Percentiles rank a stretch among this genome's conserved stretches.
Conservation (phyloP, 257 asterid species). For the Plantago elongata region DNA sequence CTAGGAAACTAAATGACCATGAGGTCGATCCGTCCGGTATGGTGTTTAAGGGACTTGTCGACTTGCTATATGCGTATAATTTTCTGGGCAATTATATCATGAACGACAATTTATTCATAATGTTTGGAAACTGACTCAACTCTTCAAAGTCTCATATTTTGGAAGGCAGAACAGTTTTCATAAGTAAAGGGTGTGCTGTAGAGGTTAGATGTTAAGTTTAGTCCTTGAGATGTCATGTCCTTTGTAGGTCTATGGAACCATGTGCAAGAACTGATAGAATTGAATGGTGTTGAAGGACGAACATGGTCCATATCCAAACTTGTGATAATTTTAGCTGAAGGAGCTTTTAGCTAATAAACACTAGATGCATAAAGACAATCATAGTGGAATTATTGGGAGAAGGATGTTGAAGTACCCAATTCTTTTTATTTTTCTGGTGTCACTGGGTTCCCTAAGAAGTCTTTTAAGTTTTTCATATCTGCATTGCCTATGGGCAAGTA, state of each 20-base stretch:
- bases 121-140: too few relatives aligned
- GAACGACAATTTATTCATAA: too few relatives aligned
- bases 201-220: not conserved
- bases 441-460: not conserved
- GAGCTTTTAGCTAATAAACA: not conserved
- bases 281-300: not conserved
- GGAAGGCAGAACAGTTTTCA: too few relatives aligned
- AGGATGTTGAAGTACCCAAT: not conserved
- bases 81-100: too few relatives aligned
- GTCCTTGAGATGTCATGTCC: not conserved
- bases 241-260: not conserved
- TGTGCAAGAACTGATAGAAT: not conserved
- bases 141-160: too few relatives aligned
- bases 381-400: not conserved
- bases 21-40: too few relatives aligned
- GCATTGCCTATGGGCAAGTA: too few relatives aligned
- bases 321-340: constrained; percentile 2
- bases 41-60: too few relatives aligned
- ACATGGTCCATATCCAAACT: not conserved
- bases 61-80: too few relatives aligned
- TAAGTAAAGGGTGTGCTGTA: too few relatives aligned
- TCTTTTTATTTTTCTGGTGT: not conserved
- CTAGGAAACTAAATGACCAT: not conserved
- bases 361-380: not conserved
- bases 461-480: too few relatives aligned